Evolutionary conservation across 176 grass and related monocot genomes (phyloP).

Genomic region (Tuctoria greenei): DNA sequence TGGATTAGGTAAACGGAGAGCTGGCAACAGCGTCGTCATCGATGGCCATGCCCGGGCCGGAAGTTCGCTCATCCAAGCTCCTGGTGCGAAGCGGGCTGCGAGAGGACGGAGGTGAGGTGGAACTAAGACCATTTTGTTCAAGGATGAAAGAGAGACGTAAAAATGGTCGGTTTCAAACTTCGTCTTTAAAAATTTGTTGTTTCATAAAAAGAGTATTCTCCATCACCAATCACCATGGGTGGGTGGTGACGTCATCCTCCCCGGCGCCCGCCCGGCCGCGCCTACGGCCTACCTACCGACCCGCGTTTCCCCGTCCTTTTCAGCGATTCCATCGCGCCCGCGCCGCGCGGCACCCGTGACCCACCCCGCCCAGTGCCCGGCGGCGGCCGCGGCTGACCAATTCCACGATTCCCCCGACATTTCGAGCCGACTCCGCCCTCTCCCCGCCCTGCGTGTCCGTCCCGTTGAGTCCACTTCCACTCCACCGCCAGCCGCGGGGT

Average conservation of each 20-base stretch:
- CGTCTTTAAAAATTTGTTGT: too few species aligned
- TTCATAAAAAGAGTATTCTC: too few species aligned
- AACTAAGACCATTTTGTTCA: too few species aligned
- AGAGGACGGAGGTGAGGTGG: too few species aligned
- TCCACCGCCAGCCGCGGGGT: background rate
- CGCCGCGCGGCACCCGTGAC: slow-evolving; percentile 22
- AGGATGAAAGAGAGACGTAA: too few species aligned
- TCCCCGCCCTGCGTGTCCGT: background rate
- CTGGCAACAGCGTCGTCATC: too few species aligned
- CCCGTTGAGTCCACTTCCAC: background rate
- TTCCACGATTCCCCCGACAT: slow-evolving; percentile 6
- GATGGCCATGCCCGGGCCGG: too few species aligned
- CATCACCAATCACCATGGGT: background rate
- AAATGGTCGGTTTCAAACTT: too few species aligned
- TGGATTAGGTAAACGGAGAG: too few species aligned
- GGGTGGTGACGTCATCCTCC: slow-evolving; percentile 1
- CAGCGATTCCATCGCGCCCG: background rate
- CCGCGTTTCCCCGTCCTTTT: background rate
- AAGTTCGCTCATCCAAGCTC: too few species aligned
- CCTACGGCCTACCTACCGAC: background rate
- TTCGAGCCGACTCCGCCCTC: slow-evolving; percentile 1
- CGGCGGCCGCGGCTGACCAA: slow-evolving; percentile 16
- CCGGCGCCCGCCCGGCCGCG: background rate
- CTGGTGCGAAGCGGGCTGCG: too few species aligned
- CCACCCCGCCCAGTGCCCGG: background rate